Conservation (phyloP, 768 basidiomycete genomes). For the Russula emetica region DNA sequence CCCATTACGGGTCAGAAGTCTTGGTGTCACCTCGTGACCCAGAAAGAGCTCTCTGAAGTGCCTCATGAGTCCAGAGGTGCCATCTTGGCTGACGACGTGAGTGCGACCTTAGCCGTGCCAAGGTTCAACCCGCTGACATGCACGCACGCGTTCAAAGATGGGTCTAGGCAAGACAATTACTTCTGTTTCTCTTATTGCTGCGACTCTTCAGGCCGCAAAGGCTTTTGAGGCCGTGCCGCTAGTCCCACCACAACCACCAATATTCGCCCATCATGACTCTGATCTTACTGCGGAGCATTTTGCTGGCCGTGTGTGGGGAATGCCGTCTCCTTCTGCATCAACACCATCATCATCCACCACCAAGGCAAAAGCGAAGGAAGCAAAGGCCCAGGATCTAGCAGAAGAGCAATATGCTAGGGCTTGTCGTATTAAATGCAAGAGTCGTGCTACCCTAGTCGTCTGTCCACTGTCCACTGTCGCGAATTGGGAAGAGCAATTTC, state of each 20-base stretch:
- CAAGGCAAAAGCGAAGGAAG: conserved; percentile 64
- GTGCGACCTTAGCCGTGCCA: conserved; percentile 32
- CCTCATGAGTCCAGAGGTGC: conserved; percentile 79
- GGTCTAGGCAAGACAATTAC: conserved; percentile 97
- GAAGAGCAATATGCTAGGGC: conserved; percentile 67
- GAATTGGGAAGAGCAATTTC: conserved; percentile 99
- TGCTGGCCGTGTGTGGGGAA: conserved; percentile 77
- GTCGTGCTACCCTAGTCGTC: conserved; percentile 90
- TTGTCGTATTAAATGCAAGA: conserved; percentile 74
- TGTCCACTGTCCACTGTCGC: conserved; percentile 95
- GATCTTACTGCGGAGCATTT: conserved; percentile 55
- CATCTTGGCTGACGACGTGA: conserved; percentile 94
- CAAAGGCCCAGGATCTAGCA: conserved; percentile 61
- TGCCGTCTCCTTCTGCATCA: conserved; percentile 51
- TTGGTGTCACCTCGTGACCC: conserved; percentile 85
- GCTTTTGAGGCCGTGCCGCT: conserved; percentile 57
- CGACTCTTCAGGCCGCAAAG: conserved; percentile 68
- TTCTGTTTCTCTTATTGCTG: conserved; percentile 88
- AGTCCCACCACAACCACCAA: conserved; percentile 40
- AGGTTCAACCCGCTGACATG: conserved; percentile 2
- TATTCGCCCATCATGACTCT: conserved; percentile 28
- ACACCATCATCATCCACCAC: conserved; percentile 24
- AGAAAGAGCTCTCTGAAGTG: conserved; percentile 62
- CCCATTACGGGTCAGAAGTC: conserved; percentile 43
- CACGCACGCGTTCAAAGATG: conserved; percentile 56